Conservation (phyloP, 257 asterid genomes). For the Fraxinus quadrangulata region DNA sequence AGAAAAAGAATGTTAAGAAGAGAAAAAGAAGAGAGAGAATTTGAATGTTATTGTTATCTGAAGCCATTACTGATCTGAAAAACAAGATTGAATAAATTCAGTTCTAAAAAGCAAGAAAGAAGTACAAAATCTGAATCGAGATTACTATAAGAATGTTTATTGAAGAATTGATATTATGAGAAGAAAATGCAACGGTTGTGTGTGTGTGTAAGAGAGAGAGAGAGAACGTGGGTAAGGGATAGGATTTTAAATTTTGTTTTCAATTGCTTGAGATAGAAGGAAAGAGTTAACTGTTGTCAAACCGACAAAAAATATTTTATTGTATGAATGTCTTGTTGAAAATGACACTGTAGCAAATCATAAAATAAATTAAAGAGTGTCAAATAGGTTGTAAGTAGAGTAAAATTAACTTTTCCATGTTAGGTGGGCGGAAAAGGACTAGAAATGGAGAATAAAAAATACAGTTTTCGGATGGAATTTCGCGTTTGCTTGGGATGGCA, state of each 20-base stretch:
- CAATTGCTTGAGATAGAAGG: constrained; percentile 28
- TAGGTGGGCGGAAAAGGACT: no score
- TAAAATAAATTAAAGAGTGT: no score
- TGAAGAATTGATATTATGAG: neutral
- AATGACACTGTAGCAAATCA: no score
- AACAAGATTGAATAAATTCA: neutral
- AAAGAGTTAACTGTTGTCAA: neutral
- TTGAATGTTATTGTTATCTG: neutral
- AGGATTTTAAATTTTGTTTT: neutral
- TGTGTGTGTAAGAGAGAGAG: neutral
- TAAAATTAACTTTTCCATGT: no score
- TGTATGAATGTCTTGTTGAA: no score
- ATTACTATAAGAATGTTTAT: neutral
- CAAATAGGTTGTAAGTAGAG: no score
- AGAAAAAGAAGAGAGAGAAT: constrained; percentile 28
- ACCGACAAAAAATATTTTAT: no score
- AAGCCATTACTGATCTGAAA: constrained; percentile 27
- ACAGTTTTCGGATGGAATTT: no score
- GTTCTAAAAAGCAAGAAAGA: constrained; percentile 19
- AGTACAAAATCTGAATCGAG: neutral
- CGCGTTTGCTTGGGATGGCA: no score
- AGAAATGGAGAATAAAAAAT: no score
- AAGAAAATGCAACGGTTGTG: neutral
- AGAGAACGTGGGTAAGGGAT: constrained; percentile 22
- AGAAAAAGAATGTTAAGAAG: constrained; percentile 21